Evolutionary conservation across 371 early-diverging fungal genomes (phyloP), one percentile per base, ranked within the genome.

Genomic region (Syncephalastrum monosporum): DNA sequence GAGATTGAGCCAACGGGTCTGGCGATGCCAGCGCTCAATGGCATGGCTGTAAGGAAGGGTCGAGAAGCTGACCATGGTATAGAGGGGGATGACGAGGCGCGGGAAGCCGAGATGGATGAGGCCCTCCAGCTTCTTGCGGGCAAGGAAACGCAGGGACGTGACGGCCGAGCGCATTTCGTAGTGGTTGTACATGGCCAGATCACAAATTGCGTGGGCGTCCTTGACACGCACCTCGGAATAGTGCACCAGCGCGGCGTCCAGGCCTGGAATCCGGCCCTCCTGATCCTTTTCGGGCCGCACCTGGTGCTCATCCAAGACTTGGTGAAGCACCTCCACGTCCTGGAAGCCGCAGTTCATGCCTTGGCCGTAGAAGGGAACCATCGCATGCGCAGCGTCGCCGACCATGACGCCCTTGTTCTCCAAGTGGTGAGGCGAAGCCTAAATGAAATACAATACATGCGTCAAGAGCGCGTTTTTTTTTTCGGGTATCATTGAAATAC

Each of bases 341-440:
- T 98, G 95, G 60, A 98, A 95, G 1, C 99, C 99, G 74, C 95
- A 94, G 72, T 98, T 98, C 97, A 98, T 96, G 3, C 98, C 98
- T 63, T 95, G 92, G 5, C 92, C 94, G 49, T 91, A 98, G 64
- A 98, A 98, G 5, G 98, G 98, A 0, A 98, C 97, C 96, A 97
- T 97, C 23, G 94, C 92, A 65, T 98, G 98, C 0, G 98, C 96
- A 0, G 98, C 95, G 68, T 98, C 98, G 24, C 98, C 98, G 41
- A 98, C 65, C 38, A 97, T 89, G 14, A 97, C 79, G 1, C 79
- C 85, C 8, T 79, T 82, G 53, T 87, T 82, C 46, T 82, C 73
- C 72, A 90, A 88, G 57, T 95, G 84, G 67, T 95, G 93, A 4
- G 96, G 97, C 47, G 84, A 80, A 54, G 94, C 91, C 87, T 87